A percentile compares a stretch with the other conserved stretches of the same genome.
Conservation (phyloP, 441 rosid species). For the Viola pubescens region DNA sequence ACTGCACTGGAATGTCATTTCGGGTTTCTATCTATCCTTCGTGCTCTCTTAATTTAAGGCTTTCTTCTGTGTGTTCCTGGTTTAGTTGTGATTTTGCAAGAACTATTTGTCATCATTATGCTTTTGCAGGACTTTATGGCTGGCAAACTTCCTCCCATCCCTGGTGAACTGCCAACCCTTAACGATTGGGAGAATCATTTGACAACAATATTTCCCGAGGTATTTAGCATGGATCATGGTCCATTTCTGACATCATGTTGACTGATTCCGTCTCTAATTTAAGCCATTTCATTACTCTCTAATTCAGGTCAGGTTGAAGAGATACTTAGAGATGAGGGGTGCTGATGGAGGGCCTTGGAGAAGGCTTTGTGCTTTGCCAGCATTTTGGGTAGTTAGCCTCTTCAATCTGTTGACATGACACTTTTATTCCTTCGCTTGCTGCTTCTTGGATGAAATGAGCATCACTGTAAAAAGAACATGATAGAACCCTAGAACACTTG, state of each 20-base stretch:
- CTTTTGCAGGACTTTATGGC: slow-evolving; percentile 78
- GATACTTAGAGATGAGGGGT: slow-evolving; percentile 99
- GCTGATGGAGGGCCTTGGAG: slow-evolving; percentile 99
- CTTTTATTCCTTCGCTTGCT: slow-evolving; percentile 1
- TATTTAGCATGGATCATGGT: slow-evolving; percentile 5
- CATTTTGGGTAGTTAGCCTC: slow-evolving; percentile 72
- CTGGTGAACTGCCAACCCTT: slow-evolving; percentile 86
- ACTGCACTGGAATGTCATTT: slow-evolving; percentile 93
- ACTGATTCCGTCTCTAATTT: slow-evolving; percentile 11
- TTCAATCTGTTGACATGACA: slow-evolving; percentile 4
- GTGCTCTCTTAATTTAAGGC: slow-evolving; percentile 26
- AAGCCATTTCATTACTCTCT: slow-evolving; percentile 10
- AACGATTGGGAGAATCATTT: slow-evolving; percentile 98
- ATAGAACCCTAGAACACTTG: background rate
- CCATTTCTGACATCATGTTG: slow-evolving; percentile 1
- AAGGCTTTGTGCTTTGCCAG: slow-evolving; percentile 92
- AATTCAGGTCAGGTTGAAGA: slow-evolving; percentile 83
- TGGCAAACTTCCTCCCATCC: slow-evolving; percentile 87
- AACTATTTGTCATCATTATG: slow-evolving; percentile 10
- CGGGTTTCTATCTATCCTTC: slow-evolving; percentile 64
- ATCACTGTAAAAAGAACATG: background rate
- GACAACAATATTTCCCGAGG: slow-evolving; percentile 99
- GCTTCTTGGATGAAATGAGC: slow-evolving; percentile 7
- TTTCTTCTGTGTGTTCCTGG: slow-evolving; percentile 13
- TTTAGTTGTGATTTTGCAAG: slow-evolving; percentile 4